Evolutionary conservation across 768 basidiomycete species (phyloP), one percentile per base, ranked within the genome.

Genomic region (Leccinellum luteum): DNA sequence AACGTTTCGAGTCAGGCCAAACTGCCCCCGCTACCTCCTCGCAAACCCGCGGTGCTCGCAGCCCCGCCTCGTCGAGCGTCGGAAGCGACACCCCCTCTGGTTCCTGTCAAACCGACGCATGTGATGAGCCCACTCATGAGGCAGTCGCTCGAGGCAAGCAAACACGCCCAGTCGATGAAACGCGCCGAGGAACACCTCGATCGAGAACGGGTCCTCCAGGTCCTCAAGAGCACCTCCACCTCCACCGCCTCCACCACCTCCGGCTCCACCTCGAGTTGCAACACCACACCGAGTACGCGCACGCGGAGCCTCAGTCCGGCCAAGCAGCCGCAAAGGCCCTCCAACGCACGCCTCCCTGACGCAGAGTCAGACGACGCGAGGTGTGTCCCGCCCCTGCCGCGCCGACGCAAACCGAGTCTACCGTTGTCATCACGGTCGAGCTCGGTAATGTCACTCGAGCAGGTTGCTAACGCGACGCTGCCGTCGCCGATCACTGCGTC

Each of bases 81-180:
- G 28, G 69, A 70, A 21, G 52, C 52, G 17, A 19, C 51, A 3
- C 56, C 63, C 51, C 64, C 70, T 30, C 55, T 66, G 25, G 66
- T 60, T 59, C 74, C 61, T n/a, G 12, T 41, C 27, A 72, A 56
- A 28, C 64, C 72, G 3, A 57, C 60, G 3, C 86, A 89, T 54
- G 71, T 83, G 28, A 84, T 83, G 23, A 86, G 84, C 12, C 78
- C 80, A 0, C 73, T 89, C n/a, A 89, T 89, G 74, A 81, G 81
- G 58, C 89, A 91, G 69, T 85, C 83, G 21, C 74, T 92, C 1
- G 84, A 87, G 52, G 90, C 90, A 6, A 85, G 82, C 56, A 88
- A 89, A 64, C 81, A 82, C 0, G 90, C 82, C 1, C 85, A 89
- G 68, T 80, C 79, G 4, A 75, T 89, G 71, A 89, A 90, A 70